These are phyloP conservation scores for Colletotrichum nymphaeae DNA, from an alignment of 2,329 filamentous ascomycete genomes.

Conservation along the genomic window DNA sequence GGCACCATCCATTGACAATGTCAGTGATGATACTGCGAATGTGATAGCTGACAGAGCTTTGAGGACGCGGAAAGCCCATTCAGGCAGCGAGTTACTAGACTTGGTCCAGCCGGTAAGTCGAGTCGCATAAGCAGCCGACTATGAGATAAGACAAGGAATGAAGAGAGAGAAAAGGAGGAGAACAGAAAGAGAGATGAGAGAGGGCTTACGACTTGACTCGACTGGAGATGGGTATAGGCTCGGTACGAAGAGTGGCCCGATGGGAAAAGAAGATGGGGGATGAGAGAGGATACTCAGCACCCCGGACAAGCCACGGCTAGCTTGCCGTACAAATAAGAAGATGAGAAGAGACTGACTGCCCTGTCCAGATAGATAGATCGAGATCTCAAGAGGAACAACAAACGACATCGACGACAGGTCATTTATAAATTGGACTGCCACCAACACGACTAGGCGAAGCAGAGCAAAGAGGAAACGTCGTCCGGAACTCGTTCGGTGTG, in stretches of 20 bases:
- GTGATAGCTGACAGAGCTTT: conserved; percentile 30
- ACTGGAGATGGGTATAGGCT: neutral
- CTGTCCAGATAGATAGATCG: conserved; percentile 29
- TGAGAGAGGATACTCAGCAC: neutral
- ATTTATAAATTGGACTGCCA: conserved; percentile 17
- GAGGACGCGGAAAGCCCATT: neutral
- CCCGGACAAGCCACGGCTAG: conserved; percentile 9
- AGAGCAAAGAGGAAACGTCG: conserved; percentile 7
- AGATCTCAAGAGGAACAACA: conserved; percentile 21
- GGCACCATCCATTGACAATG: neutral
- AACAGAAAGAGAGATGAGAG: neutral
- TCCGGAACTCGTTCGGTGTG: conserved; percentile 16
- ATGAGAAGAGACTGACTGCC: conserved; percentile 14
- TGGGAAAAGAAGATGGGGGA: neutral
- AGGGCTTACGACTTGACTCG: neutral
- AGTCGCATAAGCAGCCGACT: conserved; percentile 16
- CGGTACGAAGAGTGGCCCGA: conserved; percentile 19
- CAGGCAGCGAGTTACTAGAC: conserved; percentile 8
- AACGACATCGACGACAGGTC: conserved; percentile 15
- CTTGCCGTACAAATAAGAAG: conserved; percentile 19
- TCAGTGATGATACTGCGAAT: neutral
- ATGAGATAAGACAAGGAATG: conserved; percentile 23
- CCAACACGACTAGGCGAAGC: neutral
- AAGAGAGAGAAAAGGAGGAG: neutral
- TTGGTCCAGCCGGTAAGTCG: conserved; percentile 18